Base-by-base conservation (phyloP, 2,329 filamentous ascomycete species). In the Hypoxylon sp. region DNA sequence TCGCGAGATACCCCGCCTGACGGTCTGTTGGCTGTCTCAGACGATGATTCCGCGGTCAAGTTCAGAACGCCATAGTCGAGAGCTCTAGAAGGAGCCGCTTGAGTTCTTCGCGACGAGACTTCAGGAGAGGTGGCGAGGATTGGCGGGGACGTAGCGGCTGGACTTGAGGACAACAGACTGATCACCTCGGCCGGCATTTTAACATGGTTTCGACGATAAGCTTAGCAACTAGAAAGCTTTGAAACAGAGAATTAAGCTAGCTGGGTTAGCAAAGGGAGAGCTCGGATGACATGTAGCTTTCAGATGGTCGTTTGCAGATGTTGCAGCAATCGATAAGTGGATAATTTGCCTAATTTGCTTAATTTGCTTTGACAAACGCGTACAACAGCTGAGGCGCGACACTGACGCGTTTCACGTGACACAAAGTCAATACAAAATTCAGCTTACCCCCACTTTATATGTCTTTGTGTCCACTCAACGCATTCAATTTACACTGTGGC, bases 141-240 rank as follows among this genome's bases (percentile, higher is more conserved):
- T 45, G 46, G 62, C 5, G 47, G 54, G 5, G 71, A 63, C 19
- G 63, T 65, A 53, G 47, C 27, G 23, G 69, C 58, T 9, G 77
- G 76, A 59, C 77, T 79, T 0, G 74, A 74, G 25, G 77, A 79
- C 12, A 80, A 63, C 16, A 80, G 60, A 63, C 69, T 73, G 57
- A 81, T 80, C 8, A 81, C 71, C 65, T 80, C 77, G 25, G 72
- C 54, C 7, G 76, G 68, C 78, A 80, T 80, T 50, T 69, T 65
- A 30, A 55, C 63, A 56, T 63, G 46, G 37, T 34, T 43, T 58
- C 3, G 51, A 50, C 21, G 46, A 21, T 14, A 21, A 32, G 12
- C 11, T 14, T 37, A 46, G 56, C 48, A 57, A 57, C 50, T 41
- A 25, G 5, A 56, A 34, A 64, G 34, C 25, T 30, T 41, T 30